phyloP scores from a whole-genome alignment of 1,139 yeast species.

The Yamadazyma triangularis region DNA sequence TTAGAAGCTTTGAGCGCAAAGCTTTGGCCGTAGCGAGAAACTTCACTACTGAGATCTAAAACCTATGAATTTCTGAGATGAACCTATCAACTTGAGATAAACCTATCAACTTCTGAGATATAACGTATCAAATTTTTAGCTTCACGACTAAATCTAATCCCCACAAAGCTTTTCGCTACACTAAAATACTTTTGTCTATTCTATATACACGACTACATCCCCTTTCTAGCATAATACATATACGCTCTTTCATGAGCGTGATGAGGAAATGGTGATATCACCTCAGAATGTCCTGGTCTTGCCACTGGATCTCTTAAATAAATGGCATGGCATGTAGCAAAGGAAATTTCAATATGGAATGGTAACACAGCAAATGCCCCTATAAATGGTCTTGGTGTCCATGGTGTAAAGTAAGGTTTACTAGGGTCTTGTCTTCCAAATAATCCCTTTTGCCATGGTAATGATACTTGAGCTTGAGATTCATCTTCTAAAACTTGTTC shows the following conservation, averaged over 20 bases:
- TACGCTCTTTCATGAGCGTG: slow-evolving; percentile 91
- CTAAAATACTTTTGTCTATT: not conserved
- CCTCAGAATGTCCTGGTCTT: slow-evolving; percentile 95
- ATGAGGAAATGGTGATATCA: slow-evolving; percentile 81
- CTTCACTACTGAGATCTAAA: too few relatives aligned
- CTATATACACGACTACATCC: slow-evolving; percentile 38
- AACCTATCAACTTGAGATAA: too few relatives aligned
- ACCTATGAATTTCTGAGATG: too few relatives aligned
- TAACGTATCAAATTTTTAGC: too few relatives aligned
- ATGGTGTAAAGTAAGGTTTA: slow-evolving; percentile 90
- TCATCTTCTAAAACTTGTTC: slow-evolving; percentile 57
- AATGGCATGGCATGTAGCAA: slow-evolving; percentile 89
- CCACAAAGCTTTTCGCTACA: too few relatives aligned
- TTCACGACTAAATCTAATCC: too few relatives aligned
- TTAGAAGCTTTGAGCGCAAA: too few relatives aligned
- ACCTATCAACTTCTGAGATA: too few relatives aligned
- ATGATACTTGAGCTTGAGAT: slow-evolving; percentile 40
- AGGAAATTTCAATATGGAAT: slow-evolving; percentile 84
- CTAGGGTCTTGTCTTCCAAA: slow-evolving; percentile 76
- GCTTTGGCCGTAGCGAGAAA: too few relatives aligned
- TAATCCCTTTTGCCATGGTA: slow-evolving; percentile 75
- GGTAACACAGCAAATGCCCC: slow-evolving; percentile 93
- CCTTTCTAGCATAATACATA: slow-evolving; percentile 87
- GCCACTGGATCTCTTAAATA: slow-evolving; percentile 96
- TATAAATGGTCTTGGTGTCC: slow-evolving; percentile 91